Conservation (phyloP, 495 filamentous ascomycete species). For the Tuber umbilicatum region DNA sequence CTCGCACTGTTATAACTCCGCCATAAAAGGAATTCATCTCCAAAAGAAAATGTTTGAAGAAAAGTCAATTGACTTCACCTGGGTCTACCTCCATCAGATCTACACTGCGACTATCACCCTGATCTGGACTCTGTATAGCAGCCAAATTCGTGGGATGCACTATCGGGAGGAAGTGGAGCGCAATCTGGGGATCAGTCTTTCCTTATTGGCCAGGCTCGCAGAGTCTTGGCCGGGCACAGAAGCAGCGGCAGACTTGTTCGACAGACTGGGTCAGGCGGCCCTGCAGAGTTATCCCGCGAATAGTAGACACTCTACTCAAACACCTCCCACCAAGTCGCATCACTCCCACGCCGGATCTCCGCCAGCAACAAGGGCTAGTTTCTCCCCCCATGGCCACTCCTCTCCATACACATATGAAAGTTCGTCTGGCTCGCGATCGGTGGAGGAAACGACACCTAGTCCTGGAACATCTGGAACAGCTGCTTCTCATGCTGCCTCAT, state of each 20-base stretch:
- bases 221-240: constrained; percentile 84
- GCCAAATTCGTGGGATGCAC: constrained; percentile 67
- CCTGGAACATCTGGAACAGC: constrained; percentile 23
- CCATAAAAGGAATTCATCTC: constrained; percentile 68
- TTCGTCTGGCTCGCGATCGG: constrained; percentile 18
- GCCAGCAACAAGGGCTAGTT: constrained; percentile 3
- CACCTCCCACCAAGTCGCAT: constrained; percentile 3
- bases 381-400: constrained; percentile 8
- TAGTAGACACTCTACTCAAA: constrained; percentile 25
- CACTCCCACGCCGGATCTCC: constrained; percentile 18
- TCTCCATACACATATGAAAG: constrained; percentile 19
- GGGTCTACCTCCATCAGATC: constrained; percentile 79
- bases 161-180: constrained; percentile 62
- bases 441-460: constrained; percentile 31
- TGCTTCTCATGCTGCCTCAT: constrained; percentile 16
- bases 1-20: constrained; percentile 70
- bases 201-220: constrained; percentile 65
- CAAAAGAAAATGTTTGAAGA: constrained; percentile 68
- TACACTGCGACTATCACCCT: constrained; percentile 83
- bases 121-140: constrained; percentile 80
- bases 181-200: constrained; percentile 62
- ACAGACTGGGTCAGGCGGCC: constrained; percentile 70
- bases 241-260: constrained; percentile 73
- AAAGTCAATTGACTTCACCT: constrained; percentile 73
- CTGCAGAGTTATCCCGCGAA: constrained; percentile 67